A percentile compares a stretch with the other conserved stretches of the same genome.
phyloP scores from a whole-genome alignment of 768 basidiomycete species.

The Russula griseocarnosa region DNA sequence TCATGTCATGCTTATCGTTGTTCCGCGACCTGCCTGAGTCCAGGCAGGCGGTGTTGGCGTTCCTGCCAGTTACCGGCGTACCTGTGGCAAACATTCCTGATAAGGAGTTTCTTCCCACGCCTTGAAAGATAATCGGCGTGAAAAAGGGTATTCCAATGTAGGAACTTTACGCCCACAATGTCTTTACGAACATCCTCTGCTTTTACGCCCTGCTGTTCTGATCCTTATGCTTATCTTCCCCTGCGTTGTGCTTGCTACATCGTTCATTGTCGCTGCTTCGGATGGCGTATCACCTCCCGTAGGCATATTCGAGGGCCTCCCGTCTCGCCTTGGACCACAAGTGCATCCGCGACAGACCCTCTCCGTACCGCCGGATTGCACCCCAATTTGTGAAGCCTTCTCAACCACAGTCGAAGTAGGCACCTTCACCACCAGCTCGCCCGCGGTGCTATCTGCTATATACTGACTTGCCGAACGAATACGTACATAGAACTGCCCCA shows the following conservation, averaged over 20 bases:
- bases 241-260: neutral
- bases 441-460: neutral
- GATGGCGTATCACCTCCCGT: neutral
- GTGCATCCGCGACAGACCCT: neutral
- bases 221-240: neutral
- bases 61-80: too few relatives aligned
- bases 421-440: too few relatives aligned
- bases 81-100: too few relatives aligned
- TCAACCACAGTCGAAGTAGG: neutral
- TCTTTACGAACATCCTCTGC: neutral
- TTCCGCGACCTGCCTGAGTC: too few relatives aligned
- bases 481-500: neutral
- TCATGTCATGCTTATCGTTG: too few relatives aligned
- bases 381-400: neutral
- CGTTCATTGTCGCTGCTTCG: neutral
- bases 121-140: too few relatives aligned
- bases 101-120: too few relatives aligned
- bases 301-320: too few relatives aligned
- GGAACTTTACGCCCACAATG: neutral
- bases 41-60: too few relatives aligned
- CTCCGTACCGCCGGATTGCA: neutral
- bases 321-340: neutral
- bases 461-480: neutral
- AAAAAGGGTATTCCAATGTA: too few relatives aligned
- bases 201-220: neutral